Percentiles rank a stretch among this genome's conserved stretches.
phyloP scores from a whole-genome alignment of 1,284 basidiomycete genomes.

The Mycena sp. region DNA sequence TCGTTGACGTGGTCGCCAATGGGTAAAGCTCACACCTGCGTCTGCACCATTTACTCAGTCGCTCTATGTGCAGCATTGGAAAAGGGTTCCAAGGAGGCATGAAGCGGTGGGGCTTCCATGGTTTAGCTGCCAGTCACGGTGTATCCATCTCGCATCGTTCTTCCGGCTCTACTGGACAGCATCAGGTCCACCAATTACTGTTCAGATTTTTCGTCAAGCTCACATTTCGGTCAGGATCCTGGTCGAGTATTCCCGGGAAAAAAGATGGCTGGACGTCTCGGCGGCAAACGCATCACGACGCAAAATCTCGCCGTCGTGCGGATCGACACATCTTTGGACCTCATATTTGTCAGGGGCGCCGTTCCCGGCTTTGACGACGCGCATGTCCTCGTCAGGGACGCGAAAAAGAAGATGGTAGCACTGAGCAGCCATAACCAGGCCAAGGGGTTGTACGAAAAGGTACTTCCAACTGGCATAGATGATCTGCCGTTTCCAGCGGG shows the following conservation, averaged over 20 bases:
- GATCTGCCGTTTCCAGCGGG: slow-evolving; percentile 94
- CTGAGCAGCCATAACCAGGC: slow-evolving; percentile 71
- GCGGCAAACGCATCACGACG: slow-evolving; percentile 82
- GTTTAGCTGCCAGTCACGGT: slow-evolving; percentile 95
- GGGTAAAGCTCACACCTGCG: slow-evolving; percentile 60
- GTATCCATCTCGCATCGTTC: slow-evolving; percentile 95
- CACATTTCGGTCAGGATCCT: slow-evolving; percentile 72
- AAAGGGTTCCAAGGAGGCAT: slow-evolving; percentile 98
- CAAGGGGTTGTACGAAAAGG: slow-evolving; percentile 83
- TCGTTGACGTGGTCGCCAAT: slow-evolving; percentile 92
- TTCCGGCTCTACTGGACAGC: slow-evolving; percentile 93
- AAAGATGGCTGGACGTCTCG: slow-evolving; percentile 98
- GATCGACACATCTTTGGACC: slow-evolving; percentile 86
- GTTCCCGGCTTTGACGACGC: slow-evolving; percentile 83
- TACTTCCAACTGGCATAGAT: slow-evolving; percentile 85
- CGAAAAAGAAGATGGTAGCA: slow-evolving; percentile 84
- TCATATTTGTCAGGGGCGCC: slow-evolving; percentile 86
- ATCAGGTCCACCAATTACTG: slow-evolving; percentile 70
- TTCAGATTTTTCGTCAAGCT: slow-evolving; percentile 5
- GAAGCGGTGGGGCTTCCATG: slow-evolving; percentile 97
- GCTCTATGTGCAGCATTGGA: slow-evolving; percentile 76
- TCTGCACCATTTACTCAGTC: background rate
- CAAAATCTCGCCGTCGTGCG: slow-evolving; percentile 93
- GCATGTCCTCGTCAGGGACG: slow-evolving; percentile 80
- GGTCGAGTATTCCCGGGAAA: slow-evolving; percentile 96